A percentile compares a stretch with the other conserved stretches of the same genome.
phyloP scores from a whole-genome alignment of 192 early-diverging fungal genomes.

The Globomyces pollinis-pini region DNA sequence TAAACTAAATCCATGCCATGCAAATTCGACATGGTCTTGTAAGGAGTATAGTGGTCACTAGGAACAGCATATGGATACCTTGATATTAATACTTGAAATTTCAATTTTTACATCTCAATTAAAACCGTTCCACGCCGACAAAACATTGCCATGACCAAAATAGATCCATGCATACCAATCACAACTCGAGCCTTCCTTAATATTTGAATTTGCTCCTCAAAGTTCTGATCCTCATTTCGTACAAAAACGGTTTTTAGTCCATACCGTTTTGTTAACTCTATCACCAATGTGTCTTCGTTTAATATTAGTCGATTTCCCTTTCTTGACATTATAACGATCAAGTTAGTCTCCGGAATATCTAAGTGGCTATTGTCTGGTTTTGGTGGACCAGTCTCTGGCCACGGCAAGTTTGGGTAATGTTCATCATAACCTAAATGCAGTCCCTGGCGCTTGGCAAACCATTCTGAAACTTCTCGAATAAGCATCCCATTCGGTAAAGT shows the following conservation, averaged over 20 bases:
- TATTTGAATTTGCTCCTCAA: conserved; percentile 40
- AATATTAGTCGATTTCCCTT: conserved; percentile 35
- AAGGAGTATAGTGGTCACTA: conserved; percentile 41
- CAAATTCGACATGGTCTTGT: conserved; percentile 35
- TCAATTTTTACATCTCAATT: conserved; percentile 28
- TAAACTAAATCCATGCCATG: conserved; percentile 42
- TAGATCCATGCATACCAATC: conserved; percentile 45
- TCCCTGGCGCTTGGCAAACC: conserved; percentile 25
- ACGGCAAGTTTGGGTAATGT: conserved; percentile 8
- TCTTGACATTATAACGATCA: conserved; percentile 40
- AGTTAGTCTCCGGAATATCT: conserved; percentile 18
- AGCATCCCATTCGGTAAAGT: conserved; percentile 39
- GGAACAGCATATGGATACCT: conserved; percentile 37
- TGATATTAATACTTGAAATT: no score
- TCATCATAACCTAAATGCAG: conserved; percentile 27
- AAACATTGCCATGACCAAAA: conserved; percentile 46
- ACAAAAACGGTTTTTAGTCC: conserved; percentile 29
- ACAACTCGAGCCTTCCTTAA: conserved; percentile 39
- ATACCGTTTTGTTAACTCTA: conserved; percentile 16
- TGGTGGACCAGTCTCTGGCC: neutral
- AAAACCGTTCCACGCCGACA: conserved; percentile 40
- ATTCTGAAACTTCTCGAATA: conserved; percentile 38
- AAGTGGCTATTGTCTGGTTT: conserved; percentile 6
- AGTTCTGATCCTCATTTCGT: conserved; percentile 35
- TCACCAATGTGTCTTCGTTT: conserved; percentile 31